A percentile compares a stretch with the other conserved stretches of the same genome.
Conservation (phyloP, 2,329 filamentous ascomycete species). For the Colletotrichum limetticola region DNA sequence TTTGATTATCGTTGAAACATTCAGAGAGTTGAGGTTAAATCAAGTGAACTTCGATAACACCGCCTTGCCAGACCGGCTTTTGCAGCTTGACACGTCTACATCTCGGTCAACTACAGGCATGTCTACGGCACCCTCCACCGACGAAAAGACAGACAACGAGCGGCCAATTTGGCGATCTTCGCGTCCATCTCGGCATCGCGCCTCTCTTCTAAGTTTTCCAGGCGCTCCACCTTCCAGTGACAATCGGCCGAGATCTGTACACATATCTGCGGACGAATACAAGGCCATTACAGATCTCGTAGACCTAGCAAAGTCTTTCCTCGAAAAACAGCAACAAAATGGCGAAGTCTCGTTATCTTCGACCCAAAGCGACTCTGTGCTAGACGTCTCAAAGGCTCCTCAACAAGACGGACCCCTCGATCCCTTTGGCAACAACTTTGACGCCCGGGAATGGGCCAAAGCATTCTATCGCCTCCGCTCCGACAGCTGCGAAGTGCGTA, state of each 20-base stretch:
- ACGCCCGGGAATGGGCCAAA: conserved; percentile 51
- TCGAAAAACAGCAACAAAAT: conserved; percentile 18
- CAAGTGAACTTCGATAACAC: not conserved
- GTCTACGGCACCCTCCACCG: not conserved
- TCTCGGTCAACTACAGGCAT: not conserved
- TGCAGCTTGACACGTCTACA: not conserved
- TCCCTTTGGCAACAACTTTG: conserved; percentile 60
- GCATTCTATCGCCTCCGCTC: conserved; percentile 39
- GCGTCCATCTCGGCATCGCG: not conserved
- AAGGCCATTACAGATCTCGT: conserved; percentile 31
- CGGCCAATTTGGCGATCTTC: not conserved
- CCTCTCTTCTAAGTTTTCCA: conserved; percentile 17
- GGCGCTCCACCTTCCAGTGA: not conserved
- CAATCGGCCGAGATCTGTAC: conserved; percentile 9
- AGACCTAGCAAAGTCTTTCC: conserved; percentile 20
- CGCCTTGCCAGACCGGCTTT: not conserved
- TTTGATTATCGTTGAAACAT: not conserved
- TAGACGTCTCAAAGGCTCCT: conserved; percentile 9
- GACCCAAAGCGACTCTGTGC: not conserved
- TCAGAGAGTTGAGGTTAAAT: not conserved
- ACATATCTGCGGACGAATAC: conserved; percentile 28
- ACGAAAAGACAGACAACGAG: not conserved
- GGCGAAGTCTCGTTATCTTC: not conserved
- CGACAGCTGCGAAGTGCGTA: conserved; percentile 41
- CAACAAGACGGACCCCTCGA: conserved; percentile 48